Base-by-base conservation (phyloP, 306 rosid genomes). In the Purshia tridentata region DNA sequence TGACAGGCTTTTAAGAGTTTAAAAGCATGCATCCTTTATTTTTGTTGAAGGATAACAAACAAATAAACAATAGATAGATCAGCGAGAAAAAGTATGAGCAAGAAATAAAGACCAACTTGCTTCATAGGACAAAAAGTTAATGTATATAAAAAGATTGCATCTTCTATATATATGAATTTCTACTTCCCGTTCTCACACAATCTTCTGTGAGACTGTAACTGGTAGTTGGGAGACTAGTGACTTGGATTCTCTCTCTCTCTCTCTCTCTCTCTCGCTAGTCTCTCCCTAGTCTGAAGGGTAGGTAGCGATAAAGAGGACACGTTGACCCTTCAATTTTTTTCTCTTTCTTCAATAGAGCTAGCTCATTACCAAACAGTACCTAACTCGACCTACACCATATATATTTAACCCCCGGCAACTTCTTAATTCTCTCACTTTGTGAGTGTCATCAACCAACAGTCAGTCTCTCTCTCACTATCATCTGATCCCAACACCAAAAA, bases 201-300 rank as follows among this genome's bases (percentile, higher is more conserved):
- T 68, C 11, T 53, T 5, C 22, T 61, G 6, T 6, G 5, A 16
- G 22, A 15, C 47, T 13, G 9, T 44, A 64, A 42, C 52, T 13
- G 74, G 74, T 70, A 70, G 74, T 70, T 70, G 74, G n/a, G 48
- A 42, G 52, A 42, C 22, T 52, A 15, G 2, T 29, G 35, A 29
- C 35, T 29, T 29, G 35, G 65, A 6, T 4, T 18, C 8, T 35
- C 60, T 68, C 49, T 49, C 44, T 65, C 40, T 22, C 56, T n/a
- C 45, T 29, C 41, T 50, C 59, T 29, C 23, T 68, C 72, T 68
- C 61, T 51, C 72, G n/a, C 37, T 68, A 3, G 57, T 68, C 72
- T 51, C 61, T 51, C 72, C 37, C 37, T 68, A 3, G 57, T 29
- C 35, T 29, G 74, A 70, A 70, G 41, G 64, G 74, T 70, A 70